These are phyloP conservation scores for Mycena leptocephala DNA, from an alignment of 768 basidiomycete species.

Conservation along the genomic window DNA sequence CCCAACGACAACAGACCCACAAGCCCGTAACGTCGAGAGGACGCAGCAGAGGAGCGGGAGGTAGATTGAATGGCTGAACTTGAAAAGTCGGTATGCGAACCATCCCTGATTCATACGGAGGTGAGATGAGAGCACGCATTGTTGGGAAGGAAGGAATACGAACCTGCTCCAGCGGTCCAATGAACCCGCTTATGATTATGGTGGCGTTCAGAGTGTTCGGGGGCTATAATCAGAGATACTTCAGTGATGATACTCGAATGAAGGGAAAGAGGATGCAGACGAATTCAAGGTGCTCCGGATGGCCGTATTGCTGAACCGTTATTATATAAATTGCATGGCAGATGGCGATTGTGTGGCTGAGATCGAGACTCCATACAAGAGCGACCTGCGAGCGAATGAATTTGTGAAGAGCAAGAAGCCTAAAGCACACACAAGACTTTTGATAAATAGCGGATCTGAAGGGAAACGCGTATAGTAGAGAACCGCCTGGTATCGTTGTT, in stretches of 20 bases:
- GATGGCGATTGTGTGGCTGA: conserved; percentile 15
- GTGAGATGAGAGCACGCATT: background rate
- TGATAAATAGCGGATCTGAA: conserved; percentile 1
- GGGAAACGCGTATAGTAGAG: conserved; percentile 30
- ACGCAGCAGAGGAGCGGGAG: conserved; percentile 9
- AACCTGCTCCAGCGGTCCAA: conserved; percentile 28
- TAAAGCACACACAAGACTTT: background rate
- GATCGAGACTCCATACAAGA: conserved; percentile 25
- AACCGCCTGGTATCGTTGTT: background rate
- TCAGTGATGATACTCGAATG: too few species aligned
- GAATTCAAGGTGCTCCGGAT: conserved; percentile 7
- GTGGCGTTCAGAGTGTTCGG: background rate
- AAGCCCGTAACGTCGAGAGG: background rate
- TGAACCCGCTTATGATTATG: conserved; percentile 19
- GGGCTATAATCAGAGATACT: too few species aligned
- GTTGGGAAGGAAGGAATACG: background rate
- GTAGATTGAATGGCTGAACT: conserved; percentile 1
- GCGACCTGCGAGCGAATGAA: background rate
- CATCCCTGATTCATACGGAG: background rate
- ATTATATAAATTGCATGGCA: conserved; percentile 11
- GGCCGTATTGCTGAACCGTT: conserved; percentile 23
- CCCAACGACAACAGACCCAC: background rate
- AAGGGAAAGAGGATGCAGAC: too few species aligned
- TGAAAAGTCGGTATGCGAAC: conserved; percentile 27
- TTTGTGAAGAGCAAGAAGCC: background rate